phyloP scores from a whole-genome alignment of 192 early-diverging fungal genomes.

The Chytriomyces confervae region DNA sequence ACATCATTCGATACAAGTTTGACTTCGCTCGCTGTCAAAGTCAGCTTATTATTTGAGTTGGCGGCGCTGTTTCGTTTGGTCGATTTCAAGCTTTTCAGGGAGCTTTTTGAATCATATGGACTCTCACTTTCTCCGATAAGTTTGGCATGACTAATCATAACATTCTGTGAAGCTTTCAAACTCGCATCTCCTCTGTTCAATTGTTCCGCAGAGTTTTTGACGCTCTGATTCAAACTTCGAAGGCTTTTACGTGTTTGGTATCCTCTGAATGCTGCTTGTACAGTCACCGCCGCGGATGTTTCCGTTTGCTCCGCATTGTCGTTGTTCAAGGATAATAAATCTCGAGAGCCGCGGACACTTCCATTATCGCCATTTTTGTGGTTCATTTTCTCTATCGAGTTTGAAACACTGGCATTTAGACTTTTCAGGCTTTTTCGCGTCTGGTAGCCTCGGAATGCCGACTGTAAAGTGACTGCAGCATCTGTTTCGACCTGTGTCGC shows the following conservation, averaged over 20 bases:
- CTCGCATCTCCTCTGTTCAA: not conserved
- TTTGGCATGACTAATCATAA: too few relatives aligned
- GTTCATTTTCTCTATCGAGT: not conserved
- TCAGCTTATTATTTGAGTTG: too few relatives aligned
- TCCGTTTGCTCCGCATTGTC: not conserved
- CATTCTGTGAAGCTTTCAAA: too few relatives aligned
- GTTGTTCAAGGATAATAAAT: not conserved
- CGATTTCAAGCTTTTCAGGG: too few relatives aligned
- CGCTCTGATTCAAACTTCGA: not conserved
- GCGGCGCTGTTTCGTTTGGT: too few relatives aligned
- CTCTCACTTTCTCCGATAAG: too few relatives aligned
- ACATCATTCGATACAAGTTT: too few relatives aligned
- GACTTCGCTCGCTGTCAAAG: too few relatives aligned
- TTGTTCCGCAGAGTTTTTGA: not conserved
- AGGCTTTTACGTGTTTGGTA: not conserved
- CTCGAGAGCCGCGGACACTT: not conserved
- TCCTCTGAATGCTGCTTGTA: not conserved
- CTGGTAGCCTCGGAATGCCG: not conserved
- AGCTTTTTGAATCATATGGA: too few relatives aligned
- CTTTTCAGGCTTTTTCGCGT: not conserved
- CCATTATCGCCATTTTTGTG: not conserved
- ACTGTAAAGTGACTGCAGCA: not conserved
- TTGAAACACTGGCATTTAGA: not conserved
- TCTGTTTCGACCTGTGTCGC: not conserved
- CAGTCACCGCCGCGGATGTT: not conserved